A percentile compares a stretch with the other conserved stretches of the same genome.
phyloP scores from a whole-genome alignment of 192 early-diverging fungal species.

The Entomortierella parvispora region DNA sequence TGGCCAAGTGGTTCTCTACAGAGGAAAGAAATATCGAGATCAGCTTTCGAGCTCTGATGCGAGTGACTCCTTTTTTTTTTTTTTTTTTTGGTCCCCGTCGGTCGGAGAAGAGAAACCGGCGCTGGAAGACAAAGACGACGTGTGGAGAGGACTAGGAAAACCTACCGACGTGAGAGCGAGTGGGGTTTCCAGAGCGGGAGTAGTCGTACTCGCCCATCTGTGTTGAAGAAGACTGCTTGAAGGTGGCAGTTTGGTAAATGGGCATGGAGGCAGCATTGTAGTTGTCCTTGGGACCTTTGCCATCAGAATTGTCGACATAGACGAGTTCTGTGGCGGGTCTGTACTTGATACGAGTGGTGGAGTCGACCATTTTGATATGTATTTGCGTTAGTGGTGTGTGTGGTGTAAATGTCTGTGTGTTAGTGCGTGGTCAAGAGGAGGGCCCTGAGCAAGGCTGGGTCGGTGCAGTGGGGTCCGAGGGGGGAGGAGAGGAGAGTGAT shows the following conservation, averaged over 20 bases:
- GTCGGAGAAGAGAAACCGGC: background rate
- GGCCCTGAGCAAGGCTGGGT: too few species aligned
- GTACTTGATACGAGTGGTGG: conserved; percentile 60
- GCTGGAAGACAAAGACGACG: background rate
- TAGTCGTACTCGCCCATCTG: conserved; percentile 96
- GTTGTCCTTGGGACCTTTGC: conserved; percentile 70
- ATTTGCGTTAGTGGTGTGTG: background rate
- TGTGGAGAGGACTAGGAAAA: background rate
- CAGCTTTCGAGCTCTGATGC: background rate
- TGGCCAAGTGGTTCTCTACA: conserved; percentile 90
- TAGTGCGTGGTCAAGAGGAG: background rate
- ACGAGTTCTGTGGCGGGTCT: conserved; percentile 82
- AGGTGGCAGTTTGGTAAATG: conserved; percentile 99
- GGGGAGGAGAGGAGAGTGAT: background rate
- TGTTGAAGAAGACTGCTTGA: conserved; percentile 86
- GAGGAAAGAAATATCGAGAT: conserved; percentile 1
- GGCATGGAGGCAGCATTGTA: conserved; percentile 93
- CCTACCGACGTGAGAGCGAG: conserved; percentile 88
- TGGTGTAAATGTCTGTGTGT: conserved; percentile 1
- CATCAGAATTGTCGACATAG: conserved; percentile 73
- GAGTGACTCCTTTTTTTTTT: background rate
- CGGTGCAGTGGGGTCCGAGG: too few species aligned
- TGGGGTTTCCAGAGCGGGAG: conserved; percentile 96
- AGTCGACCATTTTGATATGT: conserved; percentile 26
- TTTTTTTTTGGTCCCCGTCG: background rate